Evolutionary conservation across 768 basidiomycete species (phyloP), one percentile per base, ranked within the genome.

Genomic region (Lactifluus subvellereus): DNA sequence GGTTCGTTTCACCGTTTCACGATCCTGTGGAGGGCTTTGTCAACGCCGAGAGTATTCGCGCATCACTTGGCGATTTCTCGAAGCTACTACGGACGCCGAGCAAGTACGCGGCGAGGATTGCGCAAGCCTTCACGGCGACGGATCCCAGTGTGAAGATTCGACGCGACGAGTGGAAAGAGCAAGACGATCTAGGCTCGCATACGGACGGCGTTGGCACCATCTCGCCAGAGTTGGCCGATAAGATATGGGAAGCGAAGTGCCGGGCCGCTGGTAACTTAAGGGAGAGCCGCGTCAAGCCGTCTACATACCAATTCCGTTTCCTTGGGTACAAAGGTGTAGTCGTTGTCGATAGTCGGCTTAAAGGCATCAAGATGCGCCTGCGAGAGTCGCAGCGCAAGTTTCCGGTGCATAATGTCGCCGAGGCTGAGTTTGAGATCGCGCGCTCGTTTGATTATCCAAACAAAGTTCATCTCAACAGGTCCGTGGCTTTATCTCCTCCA

Each of bases 261-360:
- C 20, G 22, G 9, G 27, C 27, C 8, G 22, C 4, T 6, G 32
- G 32, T 18, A 35, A 52, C 51, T 14, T 52, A 30, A 16, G 30
- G 32, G 51, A 52, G 32, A 52, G 9, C 18, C 32, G 51, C 13
- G 51, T 52, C 30, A 35, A 52, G 16, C 38, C 61, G 43, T 43
- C 14, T 35, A 57, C 88, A 82, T 88, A 85, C 71, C 89, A 89
- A 75, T 91, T 92, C 53, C 84, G 92, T 51, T 88, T 93, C 70
- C 71, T 93, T 53, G 91, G 72, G 2, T 91, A 79, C 73, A 94
- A 94, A 72, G 92, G 91, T 0, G 82, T 94, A 33, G 87, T 94
- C 1, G 78, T 76, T 7, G 79, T 93, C 11, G 90, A 94, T 67
- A 73, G 69, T 1, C 60, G 61, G 35, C 68, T 89, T 5, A 75